These are phyloP conservation scores for Xylariales sp. DNA, from an alignment of 2,329 filamentous ascomycete genomes.

Conservation along the genomic window DNA sequence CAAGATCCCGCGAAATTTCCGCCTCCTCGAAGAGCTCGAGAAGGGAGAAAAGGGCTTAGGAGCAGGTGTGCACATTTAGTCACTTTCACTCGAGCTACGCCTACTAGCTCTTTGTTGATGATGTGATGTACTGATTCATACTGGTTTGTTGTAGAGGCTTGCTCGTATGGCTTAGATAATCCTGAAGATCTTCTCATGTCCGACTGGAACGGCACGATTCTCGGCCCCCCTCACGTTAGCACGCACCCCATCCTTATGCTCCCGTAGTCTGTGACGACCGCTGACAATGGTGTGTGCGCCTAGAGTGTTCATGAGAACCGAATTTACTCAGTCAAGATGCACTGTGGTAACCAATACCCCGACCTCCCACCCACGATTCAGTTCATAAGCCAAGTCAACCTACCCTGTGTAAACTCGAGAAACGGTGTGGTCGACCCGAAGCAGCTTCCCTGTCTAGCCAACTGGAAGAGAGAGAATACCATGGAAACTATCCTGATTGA, in stretches of 20 bases:
- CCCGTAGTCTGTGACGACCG: neutral
- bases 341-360: constrained; percentile 91
- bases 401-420: constrained; percentile 88
- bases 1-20: constrained; percentile 94
- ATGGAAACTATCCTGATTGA: constrained; percentile 96
- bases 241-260: neutral
- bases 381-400: constrained; percentile 94
- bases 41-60: constrained; percentile 98
- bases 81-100: neutral
- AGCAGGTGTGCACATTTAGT: constrained; percentile 69
- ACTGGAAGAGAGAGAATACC: constrained; percentile 93
- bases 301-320: constrained; percentile 97
- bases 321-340: constrained; percentile 98
- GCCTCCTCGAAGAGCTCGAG: constrained; percentile 95
- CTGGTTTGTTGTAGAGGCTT: constrained; percentile 74
- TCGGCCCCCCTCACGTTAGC: constrained; percentile 93
- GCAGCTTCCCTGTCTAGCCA: constrained; percentile 84
- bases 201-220: constrained; percentile 98
- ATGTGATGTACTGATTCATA: neutral
- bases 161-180: constrained; percentile 95
- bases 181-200: constrained; percentile 96
- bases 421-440: constrained; percentile 86
- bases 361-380: constrained; percentile 89
- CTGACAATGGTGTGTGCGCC: constrained; percentile 13
- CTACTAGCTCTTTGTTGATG: constrained; percentile 14